phyloP scores from a whole-genome alignment of 2,329 filamentous ascomycete genomes.

The Fusarium sp. region DNA sequence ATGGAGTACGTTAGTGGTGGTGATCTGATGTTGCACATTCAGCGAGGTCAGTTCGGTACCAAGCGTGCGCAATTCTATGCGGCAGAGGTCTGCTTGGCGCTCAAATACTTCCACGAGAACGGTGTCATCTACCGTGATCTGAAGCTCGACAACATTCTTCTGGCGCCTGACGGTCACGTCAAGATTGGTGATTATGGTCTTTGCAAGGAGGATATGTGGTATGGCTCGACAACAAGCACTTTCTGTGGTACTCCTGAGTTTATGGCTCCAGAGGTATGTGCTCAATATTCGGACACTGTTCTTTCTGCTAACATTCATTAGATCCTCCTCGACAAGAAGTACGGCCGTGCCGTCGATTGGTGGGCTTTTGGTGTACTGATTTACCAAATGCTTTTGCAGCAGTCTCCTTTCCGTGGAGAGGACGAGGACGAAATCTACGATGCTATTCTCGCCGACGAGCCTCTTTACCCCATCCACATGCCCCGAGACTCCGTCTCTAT shows the following conservation, averaged over 20 bases:
- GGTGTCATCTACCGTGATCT: slow-evolving; percentile 98
- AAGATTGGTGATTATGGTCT: slow-evolving; percentile 99
- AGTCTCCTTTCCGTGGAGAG: slow-evolving; percentile 98
- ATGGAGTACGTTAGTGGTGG: slow-evolving; percentile 99
- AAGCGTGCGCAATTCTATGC: slow-evolving; percentile 99
- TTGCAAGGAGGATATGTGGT: slow-evolving; percentile 99
- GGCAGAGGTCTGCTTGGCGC: slow-evolving; percentile 92
- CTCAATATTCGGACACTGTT: not conserved
- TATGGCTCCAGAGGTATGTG: slow-evolving; percentile 92
- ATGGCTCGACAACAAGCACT: slow-evolving; percentile 93
- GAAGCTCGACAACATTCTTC: slow-evolving; percentile 91
- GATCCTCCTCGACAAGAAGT: slow-evolving; percentile 98
- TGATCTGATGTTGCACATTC: slow-evolving; percentile 99
- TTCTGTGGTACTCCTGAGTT: slow-evolving; percentile 99
- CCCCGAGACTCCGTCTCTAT: slow-evolving; percentile 97
- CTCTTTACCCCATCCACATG: slow-evolving; percentile 98
- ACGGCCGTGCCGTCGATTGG: slow-evolving; percentile 97
- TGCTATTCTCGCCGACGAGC: slow-evolving; percentile 96
- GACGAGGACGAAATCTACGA: slow-evolving; percentile 99
- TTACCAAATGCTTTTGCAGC: slow-evolving; percentile 99
- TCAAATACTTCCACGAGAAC: slow-evolving; percentile 99
- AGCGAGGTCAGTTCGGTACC: slow-evolving; percentile 93
- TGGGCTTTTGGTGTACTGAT: slow-evolving; percentile 99
- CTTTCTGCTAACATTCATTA: slow-evolving; percentile 55
- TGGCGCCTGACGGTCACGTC: slow-evolving; percentile 96